Conservation (phyloP, 2,329 filamentous ascomycete species). For the Raffaelea arxii region DNA sequence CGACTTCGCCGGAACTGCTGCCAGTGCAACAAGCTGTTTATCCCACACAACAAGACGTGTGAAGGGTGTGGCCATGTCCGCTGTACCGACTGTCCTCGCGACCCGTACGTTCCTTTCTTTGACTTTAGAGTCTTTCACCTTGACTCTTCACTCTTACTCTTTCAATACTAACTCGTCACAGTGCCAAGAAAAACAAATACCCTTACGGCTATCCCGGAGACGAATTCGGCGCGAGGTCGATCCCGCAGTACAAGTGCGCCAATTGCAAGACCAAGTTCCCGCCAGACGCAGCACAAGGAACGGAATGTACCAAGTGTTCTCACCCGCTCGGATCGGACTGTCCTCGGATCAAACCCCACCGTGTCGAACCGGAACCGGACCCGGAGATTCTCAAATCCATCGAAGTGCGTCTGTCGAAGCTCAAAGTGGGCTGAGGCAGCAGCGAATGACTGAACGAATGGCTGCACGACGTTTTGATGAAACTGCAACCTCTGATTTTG, state of each 20-base stretch:
- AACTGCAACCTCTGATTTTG: neutral
- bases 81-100: conserved; percentile 71
- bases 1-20: conserved; percentile 70
- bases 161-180: conserved; percentile 21
- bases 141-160: no score
- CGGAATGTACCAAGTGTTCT: conserved; percentile 49
- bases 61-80: conserved; percentile 59
- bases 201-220: conserved; percentile 63
- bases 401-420: conserved; percentile 41
- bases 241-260: conserved; percentile 50
- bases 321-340: conserved; percentile 52
- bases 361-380: conserved; percentile 51
- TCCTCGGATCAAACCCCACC: conserved; percentile 46
- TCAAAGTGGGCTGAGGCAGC: conserved; percentile 22
- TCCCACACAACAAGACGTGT: conserved; percentile 51
- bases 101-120: conserved; percentile 51
- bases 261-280: conserved; percentile 52
- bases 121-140: neutral
- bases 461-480: neutral
- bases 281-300: conserved; percentile 36
- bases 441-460: neutral
- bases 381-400: conserved; percentile 49
- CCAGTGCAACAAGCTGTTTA: conserved; percentile 57
- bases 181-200: conserved; percentile 58
- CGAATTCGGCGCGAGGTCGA: conserved; percentile 40